Evolutionary conservation across 768 basidiomycete species (phyloP).

Genomic region (Lactarius hatsudake): DNA sequence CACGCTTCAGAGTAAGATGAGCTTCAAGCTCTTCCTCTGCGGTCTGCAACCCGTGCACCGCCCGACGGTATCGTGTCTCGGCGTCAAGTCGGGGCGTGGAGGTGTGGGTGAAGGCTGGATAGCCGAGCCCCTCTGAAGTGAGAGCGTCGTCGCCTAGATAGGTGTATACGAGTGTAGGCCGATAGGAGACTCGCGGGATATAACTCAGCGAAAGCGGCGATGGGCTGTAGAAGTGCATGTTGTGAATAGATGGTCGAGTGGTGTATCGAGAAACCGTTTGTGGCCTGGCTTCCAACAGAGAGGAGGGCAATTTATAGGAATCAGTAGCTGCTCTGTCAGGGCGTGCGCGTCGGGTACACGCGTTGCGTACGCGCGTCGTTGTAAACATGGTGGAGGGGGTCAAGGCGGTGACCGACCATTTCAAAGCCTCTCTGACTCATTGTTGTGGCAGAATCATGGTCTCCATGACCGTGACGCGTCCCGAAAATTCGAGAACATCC

Average conservation of each 20-base stretch:
- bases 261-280: not conserved
- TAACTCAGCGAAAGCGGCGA: not conserved
- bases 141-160: not conserved
- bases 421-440: no score
- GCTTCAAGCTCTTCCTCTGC: conserved; percentile 24
- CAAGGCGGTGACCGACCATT: not conserved
- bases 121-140: not conserved
- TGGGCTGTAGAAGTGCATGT: conserved; percentile 15
- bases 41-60: conserved; percentile 17
- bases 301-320: conserved; percentile 15
- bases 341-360: conserved; percentile 21
- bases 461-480: no score
- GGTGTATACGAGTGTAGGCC: not conserved
- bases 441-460: no score
- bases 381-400: not conserved
- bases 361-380: conserved; percentile 17
- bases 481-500: no score
- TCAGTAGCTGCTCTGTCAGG: conserved; percentile 2
- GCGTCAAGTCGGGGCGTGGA: not conserved
- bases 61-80: conserved; percentile 23
- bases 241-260: not conserved
- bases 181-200: not conserved
- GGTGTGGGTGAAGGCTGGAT: not conserved
- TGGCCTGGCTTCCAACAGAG: not conserved
- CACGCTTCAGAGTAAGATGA: conserved; percentile 2